Conservation (phyloP, 495 filamentous ascomycete genomes). For the Cudoniella acicularis region DNA sequence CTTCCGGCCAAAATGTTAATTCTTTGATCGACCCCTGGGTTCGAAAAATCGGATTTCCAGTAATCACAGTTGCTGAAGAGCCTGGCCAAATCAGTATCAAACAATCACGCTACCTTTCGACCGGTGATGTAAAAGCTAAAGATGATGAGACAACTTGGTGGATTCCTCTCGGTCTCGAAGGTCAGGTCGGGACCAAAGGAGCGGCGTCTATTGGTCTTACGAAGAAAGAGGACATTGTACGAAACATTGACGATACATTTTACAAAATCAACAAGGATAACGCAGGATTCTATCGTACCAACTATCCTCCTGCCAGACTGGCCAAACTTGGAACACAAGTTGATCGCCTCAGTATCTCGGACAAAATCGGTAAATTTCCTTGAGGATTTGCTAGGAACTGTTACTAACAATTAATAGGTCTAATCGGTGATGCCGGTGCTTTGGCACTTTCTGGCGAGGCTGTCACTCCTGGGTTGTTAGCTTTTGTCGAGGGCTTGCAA, state of each 20-base stretch:
- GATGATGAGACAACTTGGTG: slow-evolving; percentile 95
- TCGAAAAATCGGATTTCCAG: slow-evolving; percentile 87
- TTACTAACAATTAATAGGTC: slow-evolving; percentile 5
- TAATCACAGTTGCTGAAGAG: slow-evolving; percentile 81
- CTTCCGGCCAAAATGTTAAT: slow-evolving; percentile 83
- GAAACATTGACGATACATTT: slow-evolving; percentile 70
- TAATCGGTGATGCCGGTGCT: slow-evolving; percentile 83
- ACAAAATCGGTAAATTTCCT: slow-evolving; percentile 73
- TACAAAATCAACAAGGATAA: slow-evolving; percentile 91
- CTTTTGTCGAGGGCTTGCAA: slow-evolving; percentile 75
- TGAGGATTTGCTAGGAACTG: background rate
- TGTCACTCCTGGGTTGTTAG: slow-evolving; percentile 71
- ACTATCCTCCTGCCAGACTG: slow-evolving; percentile 78
- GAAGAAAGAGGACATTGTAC: slow-evolving; percentile 67
- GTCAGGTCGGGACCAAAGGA: slow-evolving; percentile 48
- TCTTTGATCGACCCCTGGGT: slow-evolving; percentile 92
- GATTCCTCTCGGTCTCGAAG: slow-evolving; percentile 80
- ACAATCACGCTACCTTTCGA: slow-evolving; percentile 84
- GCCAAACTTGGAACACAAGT: slow-evolving; percentile 72
- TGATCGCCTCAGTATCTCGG: slow-evolving; percentile 69
- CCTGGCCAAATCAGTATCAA: slow-evolving; percentile 74
- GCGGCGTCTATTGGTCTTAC: slow-evolving; percentile 59
- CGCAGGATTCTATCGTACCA: slow-evolving; percentile 88
- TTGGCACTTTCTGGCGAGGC: slow-evolving; percentile 83
- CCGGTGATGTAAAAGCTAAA: slow-evolving; percentile 76